Base-by-base conservation (phyloP, 352 stramenopile genomes). In the Phytophthora vignae region DNA sequence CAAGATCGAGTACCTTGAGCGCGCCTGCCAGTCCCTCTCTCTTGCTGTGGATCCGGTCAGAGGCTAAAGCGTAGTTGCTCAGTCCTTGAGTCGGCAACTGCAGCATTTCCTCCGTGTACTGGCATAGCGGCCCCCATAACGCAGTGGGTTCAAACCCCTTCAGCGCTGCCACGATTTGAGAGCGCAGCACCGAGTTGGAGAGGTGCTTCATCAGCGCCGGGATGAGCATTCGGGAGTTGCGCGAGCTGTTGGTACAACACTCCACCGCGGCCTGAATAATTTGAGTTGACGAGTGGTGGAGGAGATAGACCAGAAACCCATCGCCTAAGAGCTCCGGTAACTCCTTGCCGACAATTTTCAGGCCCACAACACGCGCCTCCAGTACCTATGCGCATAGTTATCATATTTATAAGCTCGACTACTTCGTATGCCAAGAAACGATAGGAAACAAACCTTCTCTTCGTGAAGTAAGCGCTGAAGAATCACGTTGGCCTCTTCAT, bases 261-360 rank as follows among this genome's bases (percentile, higher is more conserved):
- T 95, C 85, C 5, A 96, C 83, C 0, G 90, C 87, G 44, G 90
- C 90, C 69, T 91, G 85, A 4, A 96, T 78, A 19, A 96, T 93
- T 50, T 83, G 78, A 36, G 79, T 72, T 14, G 84, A 93, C 1
- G 77, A 76, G 33, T 96, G 82, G 46, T 96, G 84, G 19, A 96
- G 81, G 44, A 96, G 64, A 66, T 95, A 96, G 9, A 96, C 90
- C 8, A 96, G 44, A 64, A 91, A 96, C 0, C 90, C 90, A 60
- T 96, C 89, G 3, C 90, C 84, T 4, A 96, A 69, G 17, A 96
- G 70, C 56, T 96, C 90, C 6, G 90, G 88, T 2, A 96, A 63
- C 48, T 95, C 85, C 67, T 88, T 92, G 1, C 90, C 88, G 1
- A 96, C 82, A 59, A 95, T 94, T 59, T 90, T 92, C 27, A 96